Conservation (phyloP, 139 green algal genomes). For the Chlamydomonas asymmetrica region DNA sequence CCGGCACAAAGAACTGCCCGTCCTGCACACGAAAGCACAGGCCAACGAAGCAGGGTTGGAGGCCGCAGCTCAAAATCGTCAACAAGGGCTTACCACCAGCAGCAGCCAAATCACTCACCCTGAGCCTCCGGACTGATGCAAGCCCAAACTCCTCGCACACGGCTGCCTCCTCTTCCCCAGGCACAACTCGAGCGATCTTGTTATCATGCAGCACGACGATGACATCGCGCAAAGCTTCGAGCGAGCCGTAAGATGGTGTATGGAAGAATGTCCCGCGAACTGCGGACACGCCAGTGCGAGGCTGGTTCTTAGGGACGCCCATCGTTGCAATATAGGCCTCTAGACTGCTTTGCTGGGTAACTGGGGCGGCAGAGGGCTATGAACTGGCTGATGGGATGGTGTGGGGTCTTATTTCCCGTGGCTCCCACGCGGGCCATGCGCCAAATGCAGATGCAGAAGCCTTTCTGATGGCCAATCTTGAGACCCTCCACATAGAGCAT, state of each 20-base stretch:
- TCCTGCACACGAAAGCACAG: slow-evolving; percentile 10
- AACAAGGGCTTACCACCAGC: neutral
- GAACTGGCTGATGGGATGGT: too few species aligned
- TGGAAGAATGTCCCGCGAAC: slow-evolving; percentile 47
- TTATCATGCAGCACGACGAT: slow-evolving; percentile 36
- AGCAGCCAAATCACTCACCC: neutral
- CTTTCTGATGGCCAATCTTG: too few species aligned
- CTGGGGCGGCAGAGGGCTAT: too few species aligned
- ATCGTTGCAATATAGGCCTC: too few species aligned
- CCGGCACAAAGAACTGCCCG: slow-evolving; percentile 50
- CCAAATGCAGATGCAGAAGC: too few species aligned
- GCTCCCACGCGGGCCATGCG: too few species aligned
- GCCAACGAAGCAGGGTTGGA: neutral
- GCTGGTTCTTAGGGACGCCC: neutral
- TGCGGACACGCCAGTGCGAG: neutral
- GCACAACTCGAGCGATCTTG: slow-evolving; percentile 25
- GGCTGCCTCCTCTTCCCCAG: slow-evolving; percentile 15
- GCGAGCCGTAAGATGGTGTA: slow-evolving; percentile 35
- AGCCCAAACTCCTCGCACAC: slow-evolving; percentile 18
- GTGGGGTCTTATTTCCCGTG: too few species aligned
- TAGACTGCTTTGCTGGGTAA: neutral
- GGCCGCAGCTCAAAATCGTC: neutral
- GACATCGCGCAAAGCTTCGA: slow-evolving; percentile 37
- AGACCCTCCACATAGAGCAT: too few species aligned
- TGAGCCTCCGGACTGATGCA: slow-evolving; percentile 8